These are phyloP conservation scores for Yarrowia deformans DNA, from an alignment of 805 yeast species.

Conservation along the genomic window DNA sequence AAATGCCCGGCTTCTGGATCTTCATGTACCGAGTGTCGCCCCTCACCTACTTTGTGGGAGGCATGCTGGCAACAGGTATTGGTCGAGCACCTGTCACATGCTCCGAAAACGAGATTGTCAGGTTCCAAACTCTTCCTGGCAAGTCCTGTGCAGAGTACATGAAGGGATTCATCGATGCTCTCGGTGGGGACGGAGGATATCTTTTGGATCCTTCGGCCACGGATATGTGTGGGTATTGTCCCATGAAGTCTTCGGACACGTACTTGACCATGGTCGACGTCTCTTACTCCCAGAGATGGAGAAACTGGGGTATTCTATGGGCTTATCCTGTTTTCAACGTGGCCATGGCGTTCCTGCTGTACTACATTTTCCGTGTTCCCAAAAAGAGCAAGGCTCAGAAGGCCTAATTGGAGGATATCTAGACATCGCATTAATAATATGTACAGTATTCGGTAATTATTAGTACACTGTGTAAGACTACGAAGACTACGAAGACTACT, in stretches of 20 bases:
- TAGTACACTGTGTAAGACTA: too few species aligned
- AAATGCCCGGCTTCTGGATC: conserved; percentile 81
- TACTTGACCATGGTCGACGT: conserved; percentile 56
- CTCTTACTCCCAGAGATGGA: conserved; percentile 56
- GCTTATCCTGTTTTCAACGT: conserved; percentile 58
- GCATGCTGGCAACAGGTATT: conserved; percentile 57
- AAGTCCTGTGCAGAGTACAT: conserved; percentile 66
- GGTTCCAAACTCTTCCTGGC: conserved; percentile 62
- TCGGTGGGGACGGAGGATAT: conserved; percentile 57
- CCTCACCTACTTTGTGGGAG: conserved; percentile 69
- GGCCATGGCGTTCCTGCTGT: conserved; percentile 56
- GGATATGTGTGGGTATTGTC: conserved; percentile 65
- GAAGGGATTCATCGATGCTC: conserved; percentile 49
- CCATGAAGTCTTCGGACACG: conserved; percentile 63
- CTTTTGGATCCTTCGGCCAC: conserved; percentile 56
- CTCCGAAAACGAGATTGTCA: conserved; percentile 56
- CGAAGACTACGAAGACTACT: not conserved
- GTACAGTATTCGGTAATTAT: not conserved
- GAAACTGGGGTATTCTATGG: conserved; percentile 64
- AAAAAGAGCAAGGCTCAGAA: conserved; percentile 21
- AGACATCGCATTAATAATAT: not conserved
- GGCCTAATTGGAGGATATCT: not conserved
- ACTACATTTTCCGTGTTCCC: conserved; percentile 79
- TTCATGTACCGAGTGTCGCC: conserved; percentile 77
- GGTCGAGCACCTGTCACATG: conserved; percentile 60